Evolutionary conservation across 352 stramenopile species (phyloP).

Genomic region (Pythium diclinum): DNA sequence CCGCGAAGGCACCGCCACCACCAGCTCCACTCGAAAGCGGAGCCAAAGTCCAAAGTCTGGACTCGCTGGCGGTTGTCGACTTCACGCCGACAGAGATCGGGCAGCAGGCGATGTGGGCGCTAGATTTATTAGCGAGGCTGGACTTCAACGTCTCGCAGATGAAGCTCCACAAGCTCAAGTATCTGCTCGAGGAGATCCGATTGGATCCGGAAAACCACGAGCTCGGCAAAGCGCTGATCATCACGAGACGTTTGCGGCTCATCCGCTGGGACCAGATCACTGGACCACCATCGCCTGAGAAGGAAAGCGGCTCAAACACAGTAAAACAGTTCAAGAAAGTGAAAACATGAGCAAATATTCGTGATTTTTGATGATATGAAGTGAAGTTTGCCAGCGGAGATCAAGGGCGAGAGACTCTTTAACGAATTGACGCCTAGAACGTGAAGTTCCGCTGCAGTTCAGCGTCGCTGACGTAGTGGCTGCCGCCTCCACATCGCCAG

Average conservation of each 20-base stretch:
- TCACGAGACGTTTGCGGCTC: constrained; percentile 56
- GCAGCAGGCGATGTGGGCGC: constrained; percentile 65
- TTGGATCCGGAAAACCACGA: constrained; percentile 56
- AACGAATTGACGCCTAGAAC: constrained; percentile 12
- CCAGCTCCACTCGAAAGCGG: constrained; percentile 26
- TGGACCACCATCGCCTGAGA: not conserved
- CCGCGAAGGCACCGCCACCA: constrained; percentile 23
- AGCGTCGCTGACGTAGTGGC: constrained; percentile 60
- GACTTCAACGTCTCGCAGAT: constrained; percentile 73
- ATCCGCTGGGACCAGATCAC: constrained; percentile 62
- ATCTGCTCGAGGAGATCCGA: constrained; percentile 66
- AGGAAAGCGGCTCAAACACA: not conserved
- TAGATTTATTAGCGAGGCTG: constrained; percentile 61
- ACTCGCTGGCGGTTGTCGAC: constrained; percentile 49
- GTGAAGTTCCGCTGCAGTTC: constrained; percentile 53
- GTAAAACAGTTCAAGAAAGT: not conserved
- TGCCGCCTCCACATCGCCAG: constrained; percentile 70
- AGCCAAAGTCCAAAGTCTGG: constrained; percentile 35
- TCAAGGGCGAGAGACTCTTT: not conserved
- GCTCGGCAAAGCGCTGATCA: constrained; percentile 51
- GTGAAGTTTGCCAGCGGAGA: no score
- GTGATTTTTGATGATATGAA: not conserved
- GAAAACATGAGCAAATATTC: not conserved
- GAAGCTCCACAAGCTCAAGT: constrained; percentile 72
- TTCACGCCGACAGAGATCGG: constrained; percentile 65